Conservation (phyloP, 2,329 filamentous ascomycete genomes). For the Ophiosphaerella korrae region DNA sequence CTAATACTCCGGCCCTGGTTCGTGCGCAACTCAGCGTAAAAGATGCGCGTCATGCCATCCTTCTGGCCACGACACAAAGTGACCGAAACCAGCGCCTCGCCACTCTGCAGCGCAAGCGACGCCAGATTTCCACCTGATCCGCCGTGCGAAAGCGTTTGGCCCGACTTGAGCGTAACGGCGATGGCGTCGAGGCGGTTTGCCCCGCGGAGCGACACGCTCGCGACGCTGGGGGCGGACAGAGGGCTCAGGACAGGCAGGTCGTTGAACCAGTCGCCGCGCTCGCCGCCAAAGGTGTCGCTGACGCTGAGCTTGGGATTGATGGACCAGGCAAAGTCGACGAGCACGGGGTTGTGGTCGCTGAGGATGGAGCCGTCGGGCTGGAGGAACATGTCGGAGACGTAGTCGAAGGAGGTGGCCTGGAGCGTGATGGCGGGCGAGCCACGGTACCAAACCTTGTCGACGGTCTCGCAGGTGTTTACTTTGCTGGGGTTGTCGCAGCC, state of each 20-base stretch:
- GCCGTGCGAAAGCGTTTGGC: slow-evolving; percentile 58
- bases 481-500: slow-evolving; percentile 64
- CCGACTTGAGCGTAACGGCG: slow-evolving; percentile 55
- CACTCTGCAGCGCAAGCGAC: slow-evolving; percentile 51
- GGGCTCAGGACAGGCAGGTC: slow-evolving; percentile 53
- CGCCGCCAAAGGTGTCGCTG: slow-evolving; percentile 55
- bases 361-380: slow-evolving; percentile 62
- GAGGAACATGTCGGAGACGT: slow-evolving; percentile 63
- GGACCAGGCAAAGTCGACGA: slow-evolving; percentile 56
- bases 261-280: slow-evolving; percentile 61
- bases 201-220: slow-evolving; percentile 55
- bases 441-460: slow-evolving; percentile 70
- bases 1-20: slow-evolving; percentile 54
- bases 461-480: slow-evolving; percentile 63
- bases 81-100: slow-evolving; percentile 58
- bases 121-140: slow-evolving; percentile 56
- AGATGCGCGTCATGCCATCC: slow-evolving; percentile 56
- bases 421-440: slow-evolving; percentile 55
- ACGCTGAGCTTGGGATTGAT: slow-evolving; percentile 11
- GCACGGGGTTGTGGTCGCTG: slow-evolving; percentile 68
- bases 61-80: slow-evolving; percentile 59
- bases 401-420: slow-evolving; percentile 58
- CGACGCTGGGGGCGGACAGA: slow-evolving; percentile 4
- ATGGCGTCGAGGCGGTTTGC: slow-evolving; percentile 58
- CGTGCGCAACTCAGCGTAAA: slow-evolving; percentile 62